Base-by-base conservation (phyloP, 1,284 basidiomycete genomes). In the Cryptococcus sp. region DNA sequence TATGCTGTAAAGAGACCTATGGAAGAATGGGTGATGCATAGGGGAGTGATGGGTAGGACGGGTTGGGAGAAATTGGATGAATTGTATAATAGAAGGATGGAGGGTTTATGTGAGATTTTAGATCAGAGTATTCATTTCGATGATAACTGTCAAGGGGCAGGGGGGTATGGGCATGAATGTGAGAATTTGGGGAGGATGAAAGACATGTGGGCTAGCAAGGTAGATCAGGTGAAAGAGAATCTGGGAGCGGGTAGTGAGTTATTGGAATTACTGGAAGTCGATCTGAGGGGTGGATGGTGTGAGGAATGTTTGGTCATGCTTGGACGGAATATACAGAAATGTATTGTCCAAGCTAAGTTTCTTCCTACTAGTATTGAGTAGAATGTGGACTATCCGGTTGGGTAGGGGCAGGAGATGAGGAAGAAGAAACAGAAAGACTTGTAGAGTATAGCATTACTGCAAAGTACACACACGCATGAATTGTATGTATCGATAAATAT, bases 281-380 rank as follows among this genome's bases (percentile, higher is more conserved):
- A 69, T 55, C 42, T 69, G 21, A 43, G 61, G 21, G 63, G 53
- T 9, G 48, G n/a, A 7, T 55, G 61, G 19, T 69, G 67, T 51
- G 63, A 62, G 2, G 59, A 61, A 18, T 69, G 67, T 56, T 46
- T 69, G 22, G 55, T 59, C 9, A 23, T 57, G 25, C 45, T 69
- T 3, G 67, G 62, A 16, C 46, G 41, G 46, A 63, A 54, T 16
- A 55, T 67, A n/a, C 55, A 62, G 51, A 45, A 52, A 48, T 62
- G 56, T 42, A 19, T 69, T 31, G 40, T 56, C 13, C 57, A 60
- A 22, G 65, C 63, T 5, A 60, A 48, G 36, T 55, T 57, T 16
- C 44, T 69, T 18, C 64, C 66, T 2, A 54, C 16, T 19, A 56
- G 56, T 3, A 56, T 67, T 11, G 63, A n/a, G n/a, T n/a, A n/a